Base-by-base conservation (phyloP, 495 filamentous ascomycete species). In the Sordaria brevicollis region DNA sequence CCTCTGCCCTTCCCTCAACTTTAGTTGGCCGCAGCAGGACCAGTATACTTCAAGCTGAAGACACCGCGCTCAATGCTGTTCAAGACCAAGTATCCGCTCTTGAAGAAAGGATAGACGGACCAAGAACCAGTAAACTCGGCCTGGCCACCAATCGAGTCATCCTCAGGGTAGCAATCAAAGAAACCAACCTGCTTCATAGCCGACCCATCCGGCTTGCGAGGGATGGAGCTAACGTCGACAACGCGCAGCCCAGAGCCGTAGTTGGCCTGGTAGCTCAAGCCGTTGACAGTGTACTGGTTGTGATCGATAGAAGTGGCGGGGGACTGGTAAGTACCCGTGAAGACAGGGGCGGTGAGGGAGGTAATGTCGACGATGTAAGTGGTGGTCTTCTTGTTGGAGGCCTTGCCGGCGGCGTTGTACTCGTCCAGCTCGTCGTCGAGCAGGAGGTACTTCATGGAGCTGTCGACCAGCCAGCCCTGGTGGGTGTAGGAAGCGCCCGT, bases 391-490 rank as follows among this genome's bases (percentile, higher is more conserved):
- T 79, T 77, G 35, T 85, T 77, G 4, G 74, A 74, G 17, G 85
- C 85, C 21, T 79, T 81, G 9, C 83, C 86, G 6, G 75, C 74
- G 9, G 70, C 38, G 69, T 88, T 79, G 68, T 77, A 73, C 78
- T 89, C 87, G 72, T 89, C 87, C 72, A 84, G 81, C 74, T 89
- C 87, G 76, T 89, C 87, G 73, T 89, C 87, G 19, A 87, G 77
- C 17, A 89, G 78, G 5, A 89, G 81, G 74, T 80, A 88, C 67
- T 83, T 73, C 71, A 88, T 85, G 73, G 81, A 80, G 25, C 82
- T 69, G 69, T 88, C 84, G n/a, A 86, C 80, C 0, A 89, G 74
- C 83, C 83, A 87, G 35, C 87, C 87, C 77, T 89, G 87, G 77
- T 89, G 87, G 0, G 86, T 87, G 76, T 89, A 89, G 17, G 79